These are phyloP conservation scores for Yarrowia divulgata DNA, from an alignment of 805 yeast species.

Conservation along the genomic window DNA sequence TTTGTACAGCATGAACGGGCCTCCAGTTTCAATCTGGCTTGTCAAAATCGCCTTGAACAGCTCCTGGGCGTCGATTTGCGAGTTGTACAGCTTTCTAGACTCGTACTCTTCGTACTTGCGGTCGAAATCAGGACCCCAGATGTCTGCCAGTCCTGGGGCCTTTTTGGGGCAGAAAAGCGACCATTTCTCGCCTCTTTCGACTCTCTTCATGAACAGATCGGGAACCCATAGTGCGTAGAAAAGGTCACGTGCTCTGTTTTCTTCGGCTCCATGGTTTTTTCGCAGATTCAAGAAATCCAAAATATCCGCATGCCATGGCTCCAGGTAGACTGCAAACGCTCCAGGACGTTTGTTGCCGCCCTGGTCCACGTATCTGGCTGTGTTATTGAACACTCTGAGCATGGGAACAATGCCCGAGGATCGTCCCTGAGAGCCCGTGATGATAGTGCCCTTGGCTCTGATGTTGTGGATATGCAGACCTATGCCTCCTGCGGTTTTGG, in stretches of 20 bases:
- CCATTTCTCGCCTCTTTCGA: conserved; percentile 78
- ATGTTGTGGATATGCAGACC: conserved; percentile 89
- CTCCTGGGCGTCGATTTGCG: conserved; percentile 77
- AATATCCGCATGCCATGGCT: conserved; percentile 95
- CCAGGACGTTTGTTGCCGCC: conserved; percentile 98
- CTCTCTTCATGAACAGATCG: conserved; percentile 88
- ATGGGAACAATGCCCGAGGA: conserved; percentile 92
- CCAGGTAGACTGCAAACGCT: conserved; percentile 88
- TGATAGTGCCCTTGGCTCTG: conserved; percentile 80
- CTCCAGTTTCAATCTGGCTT: conserved; percentile 93
- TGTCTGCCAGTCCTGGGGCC: conserved; percentile 82
- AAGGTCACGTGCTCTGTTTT: conserved; percentile 86
- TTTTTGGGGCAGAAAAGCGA: conserved; percentile 83
- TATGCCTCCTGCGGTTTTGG: conserved; percentile 93
- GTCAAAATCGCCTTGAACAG: conserved; percentile 85
- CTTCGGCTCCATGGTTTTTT: conserved; percentile 94
- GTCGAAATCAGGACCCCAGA: conserved; percentile 80
- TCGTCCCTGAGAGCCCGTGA: conserved; percentile 84
- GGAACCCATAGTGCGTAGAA: conserved; percentile 95
- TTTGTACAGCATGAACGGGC: conserved; percentile 91
- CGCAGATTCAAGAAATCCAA: conserved; percentile 81
- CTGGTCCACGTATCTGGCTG: conserved; percentile 95
- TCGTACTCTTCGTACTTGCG: conserved; percentile 74
- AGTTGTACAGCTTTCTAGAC: conserved; percentile 62
- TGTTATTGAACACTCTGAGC: conserved; percentile 90